Evolutionary conservation across 371 early-diverging fungal species (phyloP), one percentile per base, ranked within the genome.

Genomic region (Rhizomucor pusillus): DNA sequence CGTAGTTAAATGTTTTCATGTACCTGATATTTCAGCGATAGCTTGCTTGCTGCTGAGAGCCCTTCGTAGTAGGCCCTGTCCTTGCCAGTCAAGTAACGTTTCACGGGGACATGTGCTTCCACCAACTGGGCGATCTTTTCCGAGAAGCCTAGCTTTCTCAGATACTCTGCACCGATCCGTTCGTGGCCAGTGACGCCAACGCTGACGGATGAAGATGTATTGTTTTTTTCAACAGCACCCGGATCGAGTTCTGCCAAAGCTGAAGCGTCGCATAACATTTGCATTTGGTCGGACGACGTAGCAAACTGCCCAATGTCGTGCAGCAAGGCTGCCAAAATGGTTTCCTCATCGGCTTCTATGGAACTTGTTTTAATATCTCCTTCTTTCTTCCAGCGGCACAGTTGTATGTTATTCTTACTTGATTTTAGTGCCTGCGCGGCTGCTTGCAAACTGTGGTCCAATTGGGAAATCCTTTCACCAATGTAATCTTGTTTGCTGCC

Each of bases 291-390:
- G 10, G 56, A 47, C 13, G 72, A 64, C 12, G 76, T 66, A 33
- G 75, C 64, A 43, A 81, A 80, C 35, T 80, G 82, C 24, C 82
- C 82, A 60, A 81, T 78, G 44, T 81, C 82, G 55, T 80, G 82
- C 23, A 81, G 67, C 10, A 81, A 59, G 14, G 80, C 79, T 10
- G 78, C 82, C 14, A 81, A 37, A 13, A 80, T 61, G 1, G 77
- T 73, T 52, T 80, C 82, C 16, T 78, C 70, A 36, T 80, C 82
- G 3, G 80, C 75, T 18, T 59, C 65, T 53, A 49, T 14, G 1
- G 4, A 19, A 54, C 14, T 33, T 9, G 12, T 9, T 20, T 18
- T 39, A 41, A 34, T 13, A 36, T 5, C 43, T 23, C 16, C n/a
- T 48, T 46, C 24, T 34, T 18, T 49, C 4, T 20, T 16, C 18